Evolutionary conservation across 2,329 filamentous ascomycete genomes (phyloP).

Genomic region (Hypocreales sp.): DNA sequence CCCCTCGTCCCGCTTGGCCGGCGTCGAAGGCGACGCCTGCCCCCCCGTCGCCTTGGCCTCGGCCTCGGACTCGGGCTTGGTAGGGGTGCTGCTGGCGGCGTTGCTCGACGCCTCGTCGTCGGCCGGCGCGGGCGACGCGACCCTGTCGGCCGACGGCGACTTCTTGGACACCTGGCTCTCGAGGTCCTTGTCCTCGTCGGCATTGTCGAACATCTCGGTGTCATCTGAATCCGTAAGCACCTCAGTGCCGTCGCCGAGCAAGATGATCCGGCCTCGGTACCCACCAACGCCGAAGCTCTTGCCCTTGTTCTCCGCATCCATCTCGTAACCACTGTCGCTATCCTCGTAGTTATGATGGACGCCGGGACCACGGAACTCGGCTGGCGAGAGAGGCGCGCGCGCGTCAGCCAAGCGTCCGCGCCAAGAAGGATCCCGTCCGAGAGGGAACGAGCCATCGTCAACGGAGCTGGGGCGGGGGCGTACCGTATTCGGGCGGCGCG

Average conservation of each 20-base stretch:
- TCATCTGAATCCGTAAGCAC: conserved; percentile 79
- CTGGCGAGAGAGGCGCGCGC: conserved; percentile 22
- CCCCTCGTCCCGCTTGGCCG: conserved; percentile 9
- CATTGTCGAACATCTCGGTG: conserved; percentile 83
- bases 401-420: conserved; percentile 7
- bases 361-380: conserved; percentile 72
- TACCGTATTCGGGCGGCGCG: conserved; percentile 98
- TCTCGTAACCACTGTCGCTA: conserved; percentile 61
- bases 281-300: conserved; percentile 51
- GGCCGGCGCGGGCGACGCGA: conserved; percentile 1
- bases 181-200: conserved; percentile 73
- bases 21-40: conserved; percentile 1
- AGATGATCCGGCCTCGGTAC: conserved; percentile 76
- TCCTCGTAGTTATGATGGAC: conserved; percentile 74
- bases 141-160: conserved; percentile 11
- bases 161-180: conserved; percentile 66
- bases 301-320: conserved; percentile 51
- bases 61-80: conserved; percentile 4
- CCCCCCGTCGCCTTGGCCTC: conserved; percentile 3
- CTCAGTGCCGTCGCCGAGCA: conserved; percentile 90
- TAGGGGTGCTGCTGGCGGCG: conserved; percentile 5
- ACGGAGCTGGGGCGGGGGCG: conserved; percentile 32
- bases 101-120: conserved; percentile 2
- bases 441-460: conserved; percentile 3
- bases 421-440: no score